These are phyloP conservation scores for Takashimella koratensis DNA, from an alignment of 1,284 basidiomycete species.

Conservation along the genomic window DNA sequence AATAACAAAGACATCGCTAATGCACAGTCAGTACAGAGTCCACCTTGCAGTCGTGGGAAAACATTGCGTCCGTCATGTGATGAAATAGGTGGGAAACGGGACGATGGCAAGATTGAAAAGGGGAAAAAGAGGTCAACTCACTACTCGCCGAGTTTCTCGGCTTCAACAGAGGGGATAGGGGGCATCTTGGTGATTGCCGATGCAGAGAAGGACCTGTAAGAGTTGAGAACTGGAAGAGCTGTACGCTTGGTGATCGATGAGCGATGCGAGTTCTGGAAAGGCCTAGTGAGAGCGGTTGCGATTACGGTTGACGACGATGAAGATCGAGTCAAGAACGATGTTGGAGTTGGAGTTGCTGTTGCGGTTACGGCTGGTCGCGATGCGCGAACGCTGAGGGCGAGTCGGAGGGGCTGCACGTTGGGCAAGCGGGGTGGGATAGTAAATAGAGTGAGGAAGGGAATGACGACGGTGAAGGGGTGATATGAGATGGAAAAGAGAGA, in stretches of 20 bases:
- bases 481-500: slow-evolving; percentile 4
- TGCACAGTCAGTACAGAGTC: slow-evolving; percentile 1
- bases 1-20: slow-evolving; percentile 46
- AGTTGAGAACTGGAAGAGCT: neutral
- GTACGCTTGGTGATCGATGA: neutral
- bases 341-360: no score
- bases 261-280: no score
- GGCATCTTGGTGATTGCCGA: slow-evolving; percentile 38
- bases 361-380: no score
- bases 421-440: no score
- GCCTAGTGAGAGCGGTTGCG: no score
- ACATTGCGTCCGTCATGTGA: neutral
- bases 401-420: no score
- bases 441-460: no score
- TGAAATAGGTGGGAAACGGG: neutral
- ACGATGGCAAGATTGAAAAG: neutral
- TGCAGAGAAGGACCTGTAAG: slow-evolving; percentile 18
- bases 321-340: no score
- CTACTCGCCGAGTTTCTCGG: slow-evolving; percentile 42
- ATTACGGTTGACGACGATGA: no score
- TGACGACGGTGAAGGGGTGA: no score
- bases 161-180: slow-evolving; percentile 39
- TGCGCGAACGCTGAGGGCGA: no score
- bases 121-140: slow-evolving; percentile 18
- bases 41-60: neutral